Conservation (phyloP, 1,139 yeast species). For the Kodamaea alishanica region DNA sequence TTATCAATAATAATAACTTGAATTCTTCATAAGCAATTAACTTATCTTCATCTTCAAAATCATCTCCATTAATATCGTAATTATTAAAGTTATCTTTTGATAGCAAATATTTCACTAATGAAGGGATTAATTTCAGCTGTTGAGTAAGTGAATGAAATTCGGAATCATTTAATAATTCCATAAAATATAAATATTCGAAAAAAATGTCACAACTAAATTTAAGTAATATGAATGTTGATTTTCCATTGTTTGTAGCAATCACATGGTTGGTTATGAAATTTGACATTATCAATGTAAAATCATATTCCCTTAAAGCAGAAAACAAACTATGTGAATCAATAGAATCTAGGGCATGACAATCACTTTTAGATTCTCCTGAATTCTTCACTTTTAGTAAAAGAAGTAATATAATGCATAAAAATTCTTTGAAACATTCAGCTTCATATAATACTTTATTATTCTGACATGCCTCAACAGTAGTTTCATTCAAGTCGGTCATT, state of each 20-base stretch:
- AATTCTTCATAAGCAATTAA: conserved; percentile 67
- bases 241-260: conserved; percentile 14
- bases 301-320: conserved; percentile 34
- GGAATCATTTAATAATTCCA: conserved; percentile 31
- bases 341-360: conserved; percentile 3
- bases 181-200: conserved; percentile 41
- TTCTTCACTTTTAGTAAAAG: conserved; percentile 36
- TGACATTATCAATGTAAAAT: conserved; percentile 46
- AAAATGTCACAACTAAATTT: conserved; percentile 42
- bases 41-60: conserved; percentile 57
- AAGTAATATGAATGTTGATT: conserved; percentile 32
- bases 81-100: conserved; percentile 44
- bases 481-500: conserved; percentile 11
- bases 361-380: conserved; percentile 8
- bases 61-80: conserved; percentile 34
- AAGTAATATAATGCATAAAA: conserved; percentile 34
- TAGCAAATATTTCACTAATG: conserved; percentile 51
- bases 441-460: conserved; percentile 19
- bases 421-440: conserved; percentile 31
- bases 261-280: conserved; percentile 33
- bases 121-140: conserved; percentile 27
- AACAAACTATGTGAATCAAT: conserved; percentile 23
- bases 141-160: conserved; percentile 33
- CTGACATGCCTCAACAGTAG: neutral
- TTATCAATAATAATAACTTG: conserved; percentile 67